Percentiles rank a stretch among this genome's conserved stretches.
phyloP scores from a whole-genome alignment of 306 rosid genomes.

The Lathyrus sativus region DNA sequence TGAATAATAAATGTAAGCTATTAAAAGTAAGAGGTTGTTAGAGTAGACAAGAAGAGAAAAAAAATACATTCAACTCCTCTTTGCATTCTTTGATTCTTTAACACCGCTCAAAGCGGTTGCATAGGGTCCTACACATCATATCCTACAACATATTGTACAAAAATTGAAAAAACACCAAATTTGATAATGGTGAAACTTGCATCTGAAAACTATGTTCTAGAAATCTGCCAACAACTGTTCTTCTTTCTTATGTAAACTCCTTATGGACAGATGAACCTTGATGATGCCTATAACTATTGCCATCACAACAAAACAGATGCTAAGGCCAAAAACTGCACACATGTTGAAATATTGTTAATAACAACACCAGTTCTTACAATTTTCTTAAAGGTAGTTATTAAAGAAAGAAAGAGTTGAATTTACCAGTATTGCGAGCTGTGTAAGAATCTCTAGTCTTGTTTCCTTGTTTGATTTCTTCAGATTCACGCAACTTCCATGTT shows the following conservation, averaged over 20 bases:
- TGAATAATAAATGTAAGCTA: too few relatives aligned
- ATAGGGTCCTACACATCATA: background rate
- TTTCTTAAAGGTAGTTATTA: background rate
- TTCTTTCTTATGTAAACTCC: constrained; percentile 18
- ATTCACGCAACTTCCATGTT: constrained; percentile 54
- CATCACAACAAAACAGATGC: constrained; percentile 41
- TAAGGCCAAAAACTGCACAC: constrained; percentile 48
- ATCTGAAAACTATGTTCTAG: constrained; percentile 23
- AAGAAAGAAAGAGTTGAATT: constrained; percentile 5
- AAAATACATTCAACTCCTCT: background rate
- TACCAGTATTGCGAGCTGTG: constrained; percentile 45
- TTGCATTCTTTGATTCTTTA: background rate
- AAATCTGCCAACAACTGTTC: constrained; percentile 39
- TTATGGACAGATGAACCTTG: constrained; percentile 38
- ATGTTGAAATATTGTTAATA: background rate
- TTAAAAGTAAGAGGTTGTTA: too few relatives aligned
- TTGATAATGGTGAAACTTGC: background rate
- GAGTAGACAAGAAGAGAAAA: too few relatives aligned
- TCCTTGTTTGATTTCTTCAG: constrained; percentile 35
- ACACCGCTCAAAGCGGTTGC: too few relatives aligned
- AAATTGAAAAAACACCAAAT: background rate
- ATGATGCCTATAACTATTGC: constrained; percentile 32
- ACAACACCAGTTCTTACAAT: background rate
- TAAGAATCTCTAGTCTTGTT: constrained; percentile 31
- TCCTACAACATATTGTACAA: background rate